A percentile compares a stretch with the other conserved stretches of the same genome.
phyloP scores from a whole-genome alignment of 805 yeast species.

The Candida michaelii region DNA sequence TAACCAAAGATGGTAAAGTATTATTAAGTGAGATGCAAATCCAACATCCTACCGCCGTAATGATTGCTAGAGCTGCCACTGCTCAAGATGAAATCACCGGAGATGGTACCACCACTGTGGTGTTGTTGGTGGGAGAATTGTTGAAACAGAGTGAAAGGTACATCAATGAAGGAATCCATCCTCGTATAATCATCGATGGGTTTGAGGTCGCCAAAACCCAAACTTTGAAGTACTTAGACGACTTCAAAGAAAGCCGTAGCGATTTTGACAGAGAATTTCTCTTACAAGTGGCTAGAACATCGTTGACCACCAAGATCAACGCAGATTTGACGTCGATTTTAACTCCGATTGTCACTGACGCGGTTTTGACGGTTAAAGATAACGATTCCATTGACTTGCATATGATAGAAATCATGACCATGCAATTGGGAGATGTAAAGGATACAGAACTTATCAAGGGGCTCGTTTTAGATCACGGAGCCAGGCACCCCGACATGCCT shows the following conservation, averaged over 20 bases:
- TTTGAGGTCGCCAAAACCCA: constrained; percentile 86
- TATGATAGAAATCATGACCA: constrained; percentile 97
- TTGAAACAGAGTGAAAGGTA: constrained; percentile 92
- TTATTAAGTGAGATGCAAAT: constrained; percentile 94
- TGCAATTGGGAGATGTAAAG: constrained; percentile 88
- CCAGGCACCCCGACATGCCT: constrained; percentile 99
- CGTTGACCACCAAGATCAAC: constrained; percentile 83
- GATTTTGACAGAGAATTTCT: constrained; percentile 82
- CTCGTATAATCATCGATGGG: constrained; percentile 91
- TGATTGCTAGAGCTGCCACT: constrained; percentile 89
- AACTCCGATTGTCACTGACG: constrained; percentile 95
- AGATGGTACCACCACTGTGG: constrained; percentile 97
- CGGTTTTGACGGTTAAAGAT: constrained; percentile 76
- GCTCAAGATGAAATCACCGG: constrained; percentile 99
- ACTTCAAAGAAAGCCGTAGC: constrained; percentile 50
- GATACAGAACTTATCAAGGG: constrained; percentile 86
- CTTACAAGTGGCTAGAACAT: constrained; percentile 87
- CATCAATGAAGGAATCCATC: constrained; percentile 92
- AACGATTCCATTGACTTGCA: constrained; percentile 71
- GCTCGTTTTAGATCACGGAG: constrained; percentile 95
- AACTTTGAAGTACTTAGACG: constrained; percentile 66
- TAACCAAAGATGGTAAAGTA: constrained; percentile 97
- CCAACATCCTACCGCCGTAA: constrained; percentile 50
- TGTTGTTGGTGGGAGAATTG: constrained; percentile 89
- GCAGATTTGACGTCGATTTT: constrained; percentile 74